These are phyloP conservation scores for Botrytis squamosa DNA, from an alignment of 2,329 filamentous ascomycete species.

Conservation along the genomic window DNA sequence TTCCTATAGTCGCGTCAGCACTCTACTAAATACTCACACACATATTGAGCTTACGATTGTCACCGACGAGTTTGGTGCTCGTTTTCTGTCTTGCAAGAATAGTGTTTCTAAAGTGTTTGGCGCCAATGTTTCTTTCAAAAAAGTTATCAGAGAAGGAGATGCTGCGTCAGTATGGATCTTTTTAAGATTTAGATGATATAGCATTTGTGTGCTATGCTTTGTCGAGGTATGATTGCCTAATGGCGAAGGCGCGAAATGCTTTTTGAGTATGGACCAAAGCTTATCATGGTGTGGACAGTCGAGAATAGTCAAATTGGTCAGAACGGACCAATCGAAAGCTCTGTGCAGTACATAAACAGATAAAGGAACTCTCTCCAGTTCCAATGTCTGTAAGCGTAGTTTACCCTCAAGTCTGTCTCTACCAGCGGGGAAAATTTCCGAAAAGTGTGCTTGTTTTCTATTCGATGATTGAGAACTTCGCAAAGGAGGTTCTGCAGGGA, in stretches of 20 bases:
- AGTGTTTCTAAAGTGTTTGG: conserved; percentile 78
- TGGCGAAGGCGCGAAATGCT: conserved; percentile 53
- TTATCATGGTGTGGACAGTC: conserved; percentile 70
- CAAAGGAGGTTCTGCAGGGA: conserved; percentile 27
- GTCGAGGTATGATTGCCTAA: conserved; percentile 33
- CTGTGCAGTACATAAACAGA: conserved; percentile 68
- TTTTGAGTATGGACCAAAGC: conserved; percentile 70
- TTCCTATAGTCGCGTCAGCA: conserved; percentile 42
- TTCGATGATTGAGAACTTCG: conserved; percentile 32
- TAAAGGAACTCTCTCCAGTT: conserved; percentile 73
- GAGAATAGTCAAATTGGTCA: conserved; percentile 72
- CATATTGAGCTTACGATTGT: conserved; percentile 46
- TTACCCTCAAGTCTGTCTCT: conserved; percentile 52
- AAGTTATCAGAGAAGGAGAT: conserved; percentile 66
- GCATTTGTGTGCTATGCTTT: conserved; percentile 42
- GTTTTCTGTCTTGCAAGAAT: conserved; percentile 68
- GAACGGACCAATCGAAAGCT: conserved; percentile 70
- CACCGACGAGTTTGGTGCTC: conserved; percentile 52
- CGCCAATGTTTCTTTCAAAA: conserved; percentile 73
- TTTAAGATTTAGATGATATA: conserved; percentile 66
- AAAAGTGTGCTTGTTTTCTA: conserved; percentile 32
- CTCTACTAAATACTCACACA: conserved; percentile 11
- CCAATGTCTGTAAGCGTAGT: conserved; percentile 67
- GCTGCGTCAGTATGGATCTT: conserved; percentile 74
- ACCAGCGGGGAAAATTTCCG: conserved; percentile 31